Base-by-base conservation (phyloP, 1,139 yeast genomes). In the Yamadazyma kanchanaburiensis region DNA sequence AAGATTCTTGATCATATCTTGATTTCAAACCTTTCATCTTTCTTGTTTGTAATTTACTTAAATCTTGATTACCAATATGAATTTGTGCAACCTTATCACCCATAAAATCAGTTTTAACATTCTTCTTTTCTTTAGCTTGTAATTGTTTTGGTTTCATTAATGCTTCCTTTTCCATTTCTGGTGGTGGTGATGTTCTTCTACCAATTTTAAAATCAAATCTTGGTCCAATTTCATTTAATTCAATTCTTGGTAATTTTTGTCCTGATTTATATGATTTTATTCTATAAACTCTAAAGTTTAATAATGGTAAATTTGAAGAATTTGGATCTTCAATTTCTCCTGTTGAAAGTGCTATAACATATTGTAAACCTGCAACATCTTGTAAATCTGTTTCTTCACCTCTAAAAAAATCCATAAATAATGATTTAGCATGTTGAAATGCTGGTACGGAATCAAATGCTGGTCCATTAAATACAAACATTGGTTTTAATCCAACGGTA, bases 51-150 rank as follows among this genome's bases (percentile, higher is more conserved):
- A 91, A 64, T 58, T 81, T 82, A 53, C 76, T 71, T 57, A 94
- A 70, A 57, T 91, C 97, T 70, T 91, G 99, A 59, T 82, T 82
- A 61, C 96, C 97, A 60, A 91, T 83, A 57, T 91, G 98, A 49
- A 91, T 78, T 64, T 91, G 86, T 45, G 96, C 99, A 42, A 91
- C 76, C 77, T 91, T 88, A 61, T 91, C 98, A 65, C 99, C 99
- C 84, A 91, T 77, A 39, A 70, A 52, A 55, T 94, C 97, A 26
- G 82, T 77, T 40, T 80, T 80, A 35, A 91, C 80, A 53, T 91
- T 91, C 88, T 94, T 94, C 74, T 82, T 82, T 39, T 74, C 78
- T 70, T 76, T 86, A 33, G 87, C 76, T 52, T 81, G 86, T 46
- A 87, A 70, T 62, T 86, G 89, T 61, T 75, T 87, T 34, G 96